phyloP scores from a whole-genome alignment of 345 rosid species.

The Anacardium occidentale region DNA sequence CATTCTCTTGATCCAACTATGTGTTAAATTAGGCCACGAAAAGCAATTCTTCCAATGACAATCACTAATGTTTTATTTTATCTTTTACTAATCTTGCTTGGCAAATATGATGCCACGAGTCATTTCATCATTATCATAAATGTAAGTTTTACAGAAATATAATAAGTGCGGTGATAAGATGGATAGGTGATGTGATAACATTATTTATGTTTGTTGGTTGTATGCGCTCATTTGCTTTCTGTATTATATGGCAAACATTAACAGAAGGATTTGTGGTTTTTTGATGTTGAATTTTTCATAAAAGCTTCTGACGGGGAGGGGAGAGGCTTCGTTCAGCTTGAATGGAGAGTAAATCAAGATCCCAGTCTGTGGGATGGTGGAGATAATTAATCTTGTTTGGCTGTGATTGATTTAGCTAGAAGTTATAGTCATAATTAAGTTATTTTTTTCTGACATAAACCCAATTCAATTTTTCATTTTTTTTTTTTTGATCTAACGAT shows the following conservation, averaged over 20 bases:
- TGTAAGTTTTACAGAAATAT: neutral
- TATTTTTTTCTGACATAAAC: no score
- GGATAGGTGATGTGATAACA: conserved; percentile 28
- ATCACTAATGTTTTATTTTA: no score
- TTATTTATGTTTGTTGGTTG: conserved; percentile 16
- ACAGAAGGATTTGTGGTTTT: neutral
- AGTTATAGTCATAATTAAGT: neutral
- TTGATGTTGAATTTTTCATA: neutral
- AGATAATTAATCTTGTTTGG: neutral
- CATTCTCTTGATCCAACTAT: no score
- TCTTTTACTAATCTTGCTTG: neutral
- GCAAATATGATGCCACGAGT: conserved; percentile 8
- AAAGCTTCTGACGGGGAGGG: neutral
- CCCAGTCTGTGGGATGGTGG: conserved; percentile 28
- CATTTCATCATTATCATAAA: neutral
- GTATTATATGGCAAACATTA: neutral
- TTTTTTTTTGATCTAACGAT: no score
- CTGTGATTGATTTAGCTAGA: conserved; percentile 13
- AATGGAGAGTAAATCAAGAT: conserved; percentile 9
- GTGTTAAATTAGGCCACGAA: no score
- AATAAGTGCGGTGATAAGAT: conserved; percentile 26
- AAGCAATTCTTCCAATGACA: no score
- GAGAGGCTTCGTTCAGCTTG: conserved; percentile 13
- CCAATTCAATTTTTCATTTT: no score
- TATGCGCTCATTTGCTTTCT: neutral